Base-by-base conservation (phyloP, 768 basidiomycete genomes). In the Suillus discolor region DNA sequence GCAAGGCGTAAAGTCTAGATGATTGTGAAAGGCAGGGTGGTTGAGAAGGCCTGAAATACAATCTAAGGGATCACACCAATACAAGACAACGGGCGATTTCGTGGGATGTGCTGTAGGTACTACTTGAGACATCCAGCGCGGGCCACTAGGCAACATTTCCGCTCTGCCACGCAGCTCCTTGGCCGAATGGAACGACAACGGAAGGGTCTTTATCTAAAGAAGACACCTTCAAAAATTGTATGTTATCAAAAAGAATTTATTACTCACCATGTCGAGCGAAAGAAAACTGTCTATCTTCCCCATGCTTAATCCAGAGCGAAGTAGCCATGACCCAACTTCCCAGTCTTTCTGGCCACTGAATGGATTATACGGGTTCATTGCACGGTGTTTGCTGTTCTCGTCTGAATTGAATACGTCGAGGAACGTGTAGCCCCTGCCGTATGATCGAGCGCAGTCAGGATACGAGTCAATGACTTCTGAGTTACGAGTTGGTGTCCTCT, bases 271-370 rank as follows among this genome's bases (percentile, higher is more conserved):
- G 28, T 31, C 60, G 31, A 79, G 69, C 6, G 61, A 62, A 20
- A 80, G 66, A 47, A 77, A 77, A 38, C 71, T 65, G 25, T 76
- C 66, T 4, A 77, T 73, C 11, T 63, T 60, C 12, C 69, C 67
- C 75, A 78, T 75, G 55, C 75, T 79, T 44, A 79, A 63, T 31
- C 13, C 71, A 73, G 12, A 57, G 70, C 15, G 69, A 47, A 47
- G 47, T 11, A 47, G 47, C 47, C 47, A 47, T 11, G 20, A 45
- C 18, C 44, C 20, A 45, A 45, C 44, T 45, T 45, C 44, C 44
- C 44, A 45, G 44, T 47, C 47, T 47, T 47, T 47, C 47, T 5
- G 2, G 47, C 47, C 6, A 12, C 47, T 47, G 47, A 47, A 47
- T 47, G 47, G 47, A 12, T 47, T 12, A 47, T 47, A 47, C 5